Evolutionary conservation across 2,329 filamentous ascomycete species (phyloP), one percentile per base, ranked within the genome.

Genomic region (Graphilbum fragrans): DNA sequence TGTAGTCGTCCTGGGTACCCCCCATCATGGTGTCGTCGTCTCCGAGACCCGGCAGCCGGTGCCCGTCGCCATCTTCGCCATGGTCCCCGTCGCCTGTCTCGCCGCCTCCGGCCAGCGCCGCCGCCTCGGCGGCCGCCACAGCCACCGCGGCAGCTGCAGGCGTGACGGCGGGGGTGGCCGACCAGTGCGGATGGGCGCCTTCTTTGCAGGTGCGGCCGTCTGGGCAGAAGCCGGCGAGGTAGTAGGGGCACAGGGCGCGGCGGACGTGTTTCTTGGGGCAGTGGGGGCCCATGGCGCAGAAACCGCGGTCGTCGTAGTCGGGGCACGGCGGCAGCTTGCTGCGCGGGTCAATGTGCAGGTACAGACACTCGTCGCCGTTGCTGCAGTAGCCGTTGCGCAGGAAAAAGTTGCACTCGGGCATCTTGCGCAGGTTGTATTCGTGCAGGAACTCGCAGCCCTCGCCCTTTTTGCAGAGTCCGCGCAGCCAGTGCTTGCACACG

Each of bases 361-460:
- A 94, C 5, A 94, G 69, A 56, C 92, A 98, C 64, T 98, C 92
- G 61, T 96, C 90, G 50, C 90, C 92, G 63, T 95, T 94, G 48
- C 84, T 86, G 65, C 92, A 98, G 60, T 93, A 95, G 42, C 86
- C 86, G 57, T 92, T 94, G 46, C 87, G 77, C 44, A 87, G 80
- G 64, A 90, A 96, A 63, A 94, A 94, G 56, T 94, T 94, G 66
- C 92, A 98, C 66, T 96, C 92, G 48, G 92, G 88, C 86, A 96
- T 96, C 62, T 92, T 88, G 49, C 92, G 80, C 52, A 98, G 74
- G 64, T 98, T 96, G 69, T 95, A 98, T 64, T 96, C 92, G 70
- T 98, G 92, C 38, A 96, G 70, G 55, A 96, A 98, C 67, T 98
- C 92, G 77, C 92, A 98, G 51, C 80, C 77, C 57, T 95, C 82